A percentile compares a stretch with the other conserved stretches of the same genome.
These are phyloP conservation scores for Pseudisothecium myosuroides DNA, from an alignment of 225 moss, liverwort and hornwort species.

Conservation along the genomic window DNA sequence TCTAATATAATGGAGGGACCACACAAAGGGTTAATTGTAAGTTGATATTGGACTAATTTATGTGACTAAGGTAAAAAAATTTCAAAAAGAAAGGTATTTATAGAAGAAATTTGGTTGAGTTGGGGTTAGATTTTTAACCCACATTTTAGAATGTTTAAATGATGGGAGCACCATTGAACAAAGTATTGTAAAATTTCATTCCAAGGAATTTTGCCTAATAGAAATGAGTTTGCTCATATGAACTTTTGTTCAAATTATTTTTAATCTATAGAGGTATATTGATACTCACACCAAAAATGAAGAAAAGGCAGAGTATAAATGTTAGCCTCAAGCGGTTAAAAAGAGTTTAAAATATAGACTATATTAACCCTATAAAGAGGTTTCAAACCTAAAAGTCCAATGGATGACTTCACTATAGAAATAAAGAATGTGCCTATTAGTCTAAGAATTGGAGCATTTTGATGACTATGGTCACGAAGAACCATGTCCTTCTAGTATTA, in stretches of 20 bases:
- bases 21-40: background rate
- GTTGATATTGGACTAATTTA: background rate
- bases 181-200: background rate
- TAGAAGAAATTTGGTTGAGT: background rate
- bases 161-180: background rate
- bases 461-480: too few species aligned
- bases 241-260: background rate
- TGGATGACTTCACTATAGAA: background rate
- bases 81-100: background rate
- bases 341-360: background rate
- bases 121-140: background rate
- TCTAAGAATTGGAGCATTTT: background rate
- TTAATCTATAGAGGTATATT: background rate
- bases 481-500: background rate
- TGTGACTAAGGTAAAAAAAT: background rate
- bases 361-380: background rate
- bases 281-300: background rate
- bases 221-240: background rate
- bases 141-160: background rate
- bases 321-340: background rate
- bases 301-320: background rate
- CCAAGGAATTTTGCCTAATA: background rate
- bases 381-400: rapidly evolving
- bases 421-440: background rate
- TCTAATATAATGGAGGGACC: background rate